Percentiles rank a stretch among this genome's conserved stretches.
Evolutionary conservation across 2,329 filamentous ascomycete species (phyloP).

Genomic region (Bipolaris gigantea): DNA sequence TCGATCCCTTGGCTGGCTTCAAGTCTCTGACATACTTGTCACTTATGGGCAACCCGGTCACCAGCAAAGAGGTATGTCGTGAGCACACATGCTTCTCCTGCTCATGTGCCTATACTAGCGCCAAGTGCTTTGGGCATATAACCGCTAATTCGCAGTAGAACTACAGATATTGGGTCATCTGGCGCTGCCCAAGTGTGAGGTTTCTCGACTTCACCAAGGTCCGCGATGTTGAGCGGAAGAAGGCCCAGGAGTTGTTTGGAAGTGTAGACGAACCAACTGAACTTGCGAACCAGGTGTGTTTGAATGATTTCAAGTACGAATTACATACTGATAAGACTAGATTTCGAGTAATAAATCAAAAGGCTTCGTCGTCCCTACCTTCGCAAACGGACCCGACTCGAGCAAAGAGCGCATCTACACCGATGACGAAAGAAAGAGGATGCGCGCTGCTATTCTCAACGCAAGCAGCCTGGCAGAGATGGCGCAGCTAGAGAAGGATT

Average conservation of each 20-base stretch:
- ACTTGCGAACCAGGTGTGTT: slow-evolving; percentile 58
- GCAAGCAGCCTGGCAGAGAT: slow-evolving; percentile 91
- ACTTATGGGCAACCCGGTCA: slow-evolving; percentile 83
- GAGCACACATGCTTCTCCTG: background rate
- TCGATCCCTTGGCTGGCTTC: slow-evolving; percentile 76
- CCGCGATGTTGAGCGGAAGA: slow-evolving; percentile 77
- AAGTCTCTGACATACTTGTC: slow-evolving; percentile 75
- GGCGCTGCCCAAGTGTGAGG: slow-evolving; percentile 78
- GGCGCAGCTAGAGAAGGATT: slow-evolving; percentile 82
- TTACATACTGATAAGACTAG: slow-evolving; percentile 42
- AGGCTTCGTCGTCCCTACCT: slow-evolving; percentile 63
- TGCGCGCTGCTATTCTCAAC: slow-evolving; percentile 84
- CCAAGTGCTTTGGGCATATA: slow-evolving; percentile 13
- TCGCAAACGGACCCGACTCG: slow-evolving; percentile 42
- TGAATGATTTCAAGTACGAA: background rate
- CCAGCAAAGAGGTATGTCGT: slow-evolving; percentile 77
- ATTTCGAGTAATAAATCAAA: slow-evolving; percentile 84
- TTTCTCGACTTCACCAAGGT: slow-evolving; percentile 95
- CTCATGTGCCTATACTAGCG: slow-evolving; percentile 17
- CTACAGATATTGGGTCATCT: slow-evolving; percentile 91
- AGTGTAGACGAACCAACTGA: slow-evolving; percentile 75
- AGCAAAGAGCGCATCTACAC: slow-evolving; percentile 71
- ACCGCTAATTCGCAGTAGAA: slow-evolving; percentile 57
- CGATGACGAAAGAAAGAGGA: slow-evolving; percentile 80
- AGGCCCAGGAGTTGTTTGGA: slow-evolving; percentile 81